Evolutionary conservation across 2,329 filamentous ascomycete species (phyloP), one percentile per base, ranked within the genome.

Genomic region (Hortaea werneckii): DNA sequence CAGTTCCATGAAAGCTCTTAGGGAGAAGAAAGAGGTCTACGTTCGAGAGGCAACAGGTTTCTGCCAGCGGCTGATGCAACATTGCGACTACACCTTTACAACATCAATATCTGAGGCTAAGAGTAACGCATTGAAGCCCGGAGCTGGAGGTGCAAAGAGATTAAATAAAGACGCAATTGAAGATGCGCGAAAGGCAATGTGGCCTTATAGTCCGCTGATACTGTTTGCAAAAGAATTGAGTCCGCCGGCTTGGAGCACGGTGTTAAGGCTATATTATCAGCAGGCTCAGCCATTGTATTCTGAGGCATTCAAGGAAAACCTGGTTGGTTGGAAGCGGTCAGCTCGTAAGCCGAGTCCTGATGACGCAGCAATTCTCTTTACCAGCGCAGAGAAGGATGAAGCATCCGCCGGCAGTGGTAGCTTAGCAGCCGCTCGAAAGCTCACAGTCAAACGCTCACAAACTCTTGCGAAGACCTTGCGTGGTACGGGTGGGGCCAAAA

Each of bases 1-100:
- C 42, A 75, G 86, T 30, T 83, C 87, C 55, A 96, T 98, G 90
- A 82, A 86, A 45, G 89, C 94, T 37, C 79, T 98, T 27, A 86
- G 88, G 56, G 88, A 96, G 65, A 95, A 95, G 76, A 92, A 88
- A 64, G 85, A 94, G 52, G 83, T 87, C 61, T 98, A 95, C 59
- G 73, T 82, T 46, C 74, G 80, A 10, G 86, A 94, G 62, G 87
- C 83, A 54, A 70, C 75, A 20, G 68, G 78, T 44, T 95, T 96
- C 62, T 76, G 95, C 58, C 79, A 82, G 50, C 79, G 89, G 40
- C 72, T 95, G 10, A 81, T 85, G 52, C 82, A 86, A 43, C 90
- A 89, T 62, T 84, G 96, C 77, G 79, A 82, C 13, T 75, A 82
- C 40, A 85, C 86, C 48, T 95, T 95, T 57, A 83, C 84, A 41